These are phyloP conservation scores for Phyllachora maydis DNA, from an alignment of 2,329 filamentous ascomycete species.

Conservation along the genomic window DNA sequence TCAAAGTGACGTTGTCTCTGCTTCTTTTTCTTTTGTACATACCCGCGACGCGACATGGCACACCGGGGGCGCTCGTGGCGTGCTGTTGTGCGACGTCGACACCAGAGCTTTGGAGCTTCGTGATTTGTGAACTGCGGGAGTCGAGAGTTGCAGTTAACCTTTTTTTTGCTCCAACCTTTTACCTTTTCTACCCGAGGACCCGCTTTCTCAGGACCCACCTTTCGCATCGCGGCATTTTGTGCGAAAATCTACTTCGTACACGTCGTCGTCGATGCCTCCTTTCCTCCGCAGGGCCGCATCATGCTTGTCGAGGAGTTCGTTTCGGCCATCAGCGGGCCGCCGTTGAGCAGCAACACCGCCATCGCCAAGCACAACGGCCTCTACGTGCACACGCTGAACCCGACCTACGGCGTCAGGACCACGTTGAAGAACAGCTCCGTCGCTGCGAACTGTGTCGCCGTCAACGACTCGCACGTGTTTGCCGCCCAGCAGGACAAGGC, in stretches of 20 bases:
- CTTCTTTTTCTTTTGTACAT: no score
- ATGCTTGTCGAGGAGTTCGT: slow-evolving; percentile 43
- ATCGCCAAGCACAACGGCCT: slow-evolving; percentile 67
- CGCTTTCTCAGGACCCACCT: background rate
- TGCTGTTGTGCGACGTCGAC: no score
- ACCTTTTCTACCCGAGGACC: no score
- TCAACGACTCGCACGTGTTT: slow-evolving; percentile 70
- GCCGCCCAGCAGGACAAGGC: slow-evolving; percentile 83
- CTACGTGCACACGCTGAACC: slow-evolving; percentile 66
- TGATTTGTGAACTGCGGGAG: no score
- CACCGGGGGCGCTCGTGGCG: no score
- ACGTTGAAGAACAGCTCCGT: slow-evolving; percentile 85
- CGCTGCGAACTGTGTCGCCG: slow-evolving; percentile 57
- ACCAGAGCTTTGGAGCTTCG: no score
- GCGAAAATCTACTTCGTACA: no score
- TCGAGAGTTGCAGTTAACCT: no score
- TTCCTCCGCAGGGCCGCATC: background rate
- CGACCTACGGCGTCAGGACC: slow-evolving; percentile 50
- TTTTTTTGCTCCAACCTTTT: no score
- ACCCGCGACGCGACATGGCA: no score
- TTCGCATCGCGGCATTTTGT: slow-evolving; percentile 1
- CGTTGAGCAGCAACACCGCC: slow-evolving; percentile 37
- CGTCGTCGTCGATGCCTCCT: no score
- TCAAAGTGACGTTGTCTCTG: no score
- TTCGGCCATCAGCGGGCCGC: slow-evolving; percentile 34